Percentiles rank a stretch among this genome's conserved stretches.
Evolutionary conservation across 768 basidiomycete species (phyloP).

Genomic region (Boletus huronensis): DNA sequence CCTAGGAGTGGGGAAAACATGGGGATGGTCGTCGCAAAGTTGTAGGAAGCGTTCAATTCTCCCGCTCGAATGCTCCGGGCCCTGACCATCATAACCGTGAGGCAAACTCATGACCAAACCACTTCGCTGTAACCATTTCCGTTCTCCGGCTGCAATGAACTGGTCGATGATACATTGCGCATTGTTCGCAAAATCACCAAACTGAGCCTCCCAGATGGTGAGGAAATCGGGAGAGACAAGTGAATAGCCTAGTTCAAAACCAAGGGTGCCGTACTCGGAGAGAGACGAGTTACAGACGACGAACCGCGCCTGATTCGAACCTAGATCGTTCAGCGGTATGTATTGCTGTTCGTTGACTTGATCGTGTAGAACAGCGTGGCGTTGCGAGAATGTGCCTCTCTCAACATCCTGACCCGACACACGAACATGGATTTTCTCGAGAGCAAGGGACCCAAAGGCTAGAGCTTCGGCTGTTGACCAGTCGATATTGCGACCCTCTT

Average conservation of each 20-base stretch:
- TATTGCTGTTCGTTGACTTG: conserved; percentile 91
- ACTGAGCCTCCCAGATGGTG: conserved; percentile 98
- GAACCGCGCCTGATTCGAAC: conserved; percentile 85
- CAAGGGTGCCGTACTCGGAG: conserved; percentile 91
- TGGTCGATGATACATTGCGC: conserved; percentile 99
- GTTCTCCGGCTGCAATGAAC: conserved; percentile 95
- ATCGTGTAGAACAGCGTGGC: conserved; percentile 96
- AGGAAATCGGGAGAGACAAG: conserved; percentile 91
- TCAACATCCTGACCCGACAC: conserved; percentile 98
- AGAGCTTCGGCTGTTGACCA: conserved; percentile 99
- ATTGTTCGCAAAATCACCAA: conserved; percentile 97
- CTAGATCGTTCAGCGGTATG: conserved; percentile 84
- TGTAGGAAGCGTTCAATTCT: conserved; percentile 96
- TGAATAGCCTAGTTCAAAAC: conserved; percentile 98
- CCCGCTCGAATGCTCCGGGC: conserved; percentile 96
- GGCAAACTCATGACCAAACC: conserved; percentile 87
- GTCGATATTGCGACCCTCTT: conserved; percentile 90
- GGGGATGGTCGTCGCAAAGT: conserved; percentile 95
- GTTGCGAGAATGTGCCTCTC: conserved; percentile 97
- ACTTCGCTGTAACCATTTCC: conserved; percentile 95
- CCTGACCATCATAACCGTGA: conserved; percentile 98
- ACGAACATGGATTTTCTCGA: conserved; percentile 92
- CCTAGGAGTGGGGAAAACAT: conserved; percentile 81
- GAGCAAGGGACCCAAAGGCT: conserved; percentile 88
- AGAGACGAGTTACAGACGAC: conserved; percentile 96